phyloP scores from a whole-genome alignment of 192 early-diverging fungal genomes.

The Coemansia guatemalensis region DNA sequence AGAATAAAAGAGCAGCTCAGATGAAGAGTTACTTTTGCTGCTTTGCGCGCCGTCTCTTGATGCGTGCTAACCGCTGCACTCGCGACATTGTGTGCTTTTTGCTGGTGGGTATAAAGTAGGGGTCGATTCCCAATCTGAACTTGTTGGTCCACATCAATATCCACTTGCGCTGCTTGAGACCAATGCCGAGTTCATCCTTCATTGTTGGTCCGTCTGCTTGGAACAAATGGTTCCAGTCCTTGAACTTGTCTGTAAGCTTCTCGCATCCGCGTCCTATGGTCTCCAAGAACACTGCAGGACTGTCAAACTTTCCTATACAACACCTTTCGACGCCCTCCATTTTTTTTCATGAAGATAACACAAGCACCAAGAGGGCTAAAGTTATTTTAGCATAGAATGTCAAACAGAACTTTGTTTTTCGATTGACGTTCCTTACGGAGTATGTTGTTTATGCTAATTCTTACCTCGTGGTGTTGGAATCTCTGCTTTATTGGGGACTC shows the following conservation, averaged over 20 bases:
- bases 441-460: neutral
- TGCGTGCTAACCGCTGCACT: slow-evolving; percentile 40
- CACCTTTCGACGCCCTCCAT: neutral
- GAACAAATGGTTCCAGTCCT: slow-evolving; percentile 65
- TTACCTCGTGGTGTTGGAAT: slow-evolving; percentile 37
- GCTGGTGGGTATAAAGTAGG: slow-evolving; percentile 55
- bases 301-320: slow-evolving; percentile 18
- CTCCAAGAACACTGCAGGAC: slow-evolving; percentile 35
- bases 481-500: neutral
- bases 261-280: slow-evolving; percentile 55
- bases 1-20: too few species aligned
- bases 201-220: slow-evolving; percentile 51
- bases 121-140: slow-evolving; percentile 57
- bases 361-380: neutral
- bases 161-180: slow-evolving; percentile 65
- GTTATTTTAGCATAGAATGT: neutral
- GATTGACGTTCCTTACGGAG: neutral
- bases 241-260: slow-evolving; percentile 51
- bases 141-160: slow-evolving; percentile 58
- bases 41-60: slow-evolving; percentile 40
- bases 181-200: slow-evolving; percentile 60
- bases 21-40: neutral
- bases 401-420: neutral
- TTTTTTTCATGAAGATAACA: neutral
- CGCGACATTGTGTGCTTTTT: slow-evolving; percentile 53